Base-by-base conservation (phyloP, 495 filamentous ascomycete genomes). In the Neurospora africana region DNA sequence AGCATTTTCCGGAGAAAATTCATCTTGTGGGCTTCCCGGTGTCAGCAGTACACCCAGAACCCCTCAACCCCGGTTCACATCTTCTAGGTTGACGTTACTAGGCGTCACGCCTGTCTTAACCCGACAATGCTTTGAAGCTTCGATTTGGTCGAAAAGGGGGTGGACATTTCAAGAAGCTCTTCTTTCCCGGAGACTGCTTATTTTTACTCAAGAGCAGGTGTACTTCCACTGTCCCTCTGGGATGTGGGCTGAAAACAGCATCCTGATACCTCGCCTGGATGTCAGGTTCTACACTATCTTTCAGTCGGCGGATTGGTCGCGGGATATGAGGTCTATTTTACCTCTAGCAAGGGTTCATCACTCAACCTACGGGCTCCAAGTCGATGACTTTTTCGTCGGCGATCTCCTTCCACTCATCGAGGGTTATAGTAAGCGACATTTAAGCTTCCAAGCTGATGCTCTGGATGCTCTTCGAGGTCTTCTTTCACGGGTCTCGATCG, bases 381-480 rank as follows among this genome's bases (percentile, higher is more conserved):
- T 43, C 41, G 1, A 43, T n/a, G 0, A n/a, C n/a, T n/a, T 3
- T 0, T 7, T 9, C 1, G n/a, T 43, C 6, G 0, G 0, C 3
- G 0, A 0, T 17, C 19, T 43, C 0, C 1, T 43, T 0, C 0
- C 0, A 1, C 19, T 21, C 2, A 13, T 53, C 2, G 0, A 2
- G 10, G 9, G 1, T 0, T 53, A 23, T 23, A 23, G 0, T 5
- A 3, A 2, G 4, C 44, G 44, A 19, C 40, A 41, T 7, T 19
- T 41, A 5, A 41, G 40, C 40, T 41, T 41, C 2, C 40, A 41
- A 7, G 1, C 0, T 2, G 40, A 41, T 3, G 43, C 43, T 2
- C 43, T 47, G 43, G n/a, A 47, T 21, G 43, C 43, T 21, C 2
- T 47, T 3, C 43, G 43, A 3, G 43, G 43, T 8, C n/a, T 47